Evolutionary conservation across 352 stramenopile species (phyloP).

Genomic region (Pythium aquatile): DNA sequence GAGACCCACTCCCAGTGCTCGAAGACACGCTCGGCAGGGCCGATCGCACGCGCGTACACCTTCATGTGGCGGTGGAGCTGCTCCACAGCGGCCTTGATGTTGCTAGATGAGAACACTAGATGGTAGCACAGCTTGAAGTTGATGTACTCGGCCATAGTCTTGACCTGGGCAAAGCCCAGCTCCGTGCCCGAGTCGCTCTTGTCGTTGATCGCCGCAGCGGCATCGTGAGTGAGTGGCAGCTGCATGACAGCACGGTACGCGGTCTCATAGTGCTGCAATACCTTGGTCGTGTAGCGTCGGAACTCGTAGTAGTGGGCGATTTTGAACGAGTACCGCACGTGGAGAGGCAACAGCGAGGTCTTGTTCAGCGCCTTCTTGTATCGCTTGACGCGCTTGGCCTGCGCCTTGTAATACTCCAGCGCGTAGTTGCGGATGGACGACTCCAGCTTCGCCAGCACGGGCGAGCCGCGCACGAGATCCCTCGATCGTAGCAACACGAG

Average conservation of each 20-base stretch:
- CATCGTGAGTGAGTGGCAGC: conserved; percentile 47
- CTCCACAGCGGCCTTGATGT: conserved; percentile 81
- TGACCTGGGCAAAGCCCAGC: conserved; percentile 59
- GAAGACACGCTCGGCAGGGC: conserved; percentile 56
- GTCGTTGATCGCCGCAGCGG: conserved; percentile 21
- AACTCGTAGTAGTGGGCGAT: conserved; percentile 91
- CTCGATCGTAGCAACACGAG: conserved; percentile 63
- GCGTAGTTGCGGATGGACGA: conserved; percentile 67
- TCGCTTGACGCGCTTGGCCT: conserved; percentile 86
- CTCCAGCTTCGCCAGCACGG: conserved; percentile 73
- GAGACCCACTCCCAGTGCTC: conserved; percentile 87
- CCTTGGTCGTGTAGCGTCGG: conserved; percentile 80
- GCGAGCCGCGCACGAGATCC: conserved; percentile 60
- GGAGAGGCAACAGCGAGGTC: conserved; percentile 50
- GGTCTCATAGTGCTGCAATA: conserved; percentile 82
- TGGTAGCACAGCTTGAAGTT: conserved; percentile 90
- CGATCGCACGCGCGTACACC: conserved; percentile 54
- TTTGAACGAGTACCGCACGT: conserved; percentile 85
- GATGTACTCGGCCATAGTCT: conserved; percentile 85
- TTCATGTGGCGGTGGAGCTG: conserved; percentile 82
- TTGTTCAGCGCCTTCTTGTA: conserved; percentile 83
- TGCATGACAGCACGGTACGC: conserved; percentile 68
- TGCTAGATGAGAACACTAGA: conserved; percentile 82
- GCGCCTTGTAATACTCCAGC: conserved; percentile 87
- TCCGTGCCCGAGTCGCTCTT: conserved; percentile 35